Percentiles rank a stretch among this genome's conserved stretches.
Evolutionary conservation across 441 rosid genomes (phyloP).

Genomic region (Biscutella laevigata): DNA sequence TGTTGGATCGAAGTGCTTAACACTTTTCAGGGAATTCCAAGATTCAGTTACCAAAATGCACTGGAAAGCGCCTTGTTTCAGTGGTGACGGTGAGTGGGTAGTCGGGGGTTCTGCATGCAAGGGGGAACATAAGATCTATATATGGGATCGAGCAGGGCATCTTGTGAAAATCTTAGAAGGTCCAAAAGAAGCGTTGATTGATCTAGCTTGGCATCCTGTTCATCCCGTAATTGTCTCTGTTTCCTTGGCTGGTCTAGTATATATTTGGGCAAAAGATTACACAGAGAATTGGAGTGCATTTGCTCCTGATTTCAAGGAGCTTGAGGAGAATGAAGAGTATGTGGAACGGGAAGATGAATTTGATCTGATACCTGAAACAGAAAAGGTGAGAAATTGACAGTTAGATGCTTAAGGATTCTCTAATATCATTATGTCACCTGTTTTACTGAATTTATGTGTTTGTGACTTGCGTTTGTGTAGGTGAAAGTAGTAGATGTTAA

Average conservation of each 20-base stretch:
- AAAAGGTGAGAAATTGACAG: constrained; percentile 50
- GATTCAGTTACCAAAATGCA: constrained; percentile 89
- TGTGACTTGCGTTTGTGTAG: constrained; percentile 30
- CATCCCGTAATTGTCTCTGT: constrained; percentile 91
- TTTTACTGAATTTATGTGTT: constrained; percentile 15
- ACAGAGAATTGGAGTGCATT: constrained; percentile 99
- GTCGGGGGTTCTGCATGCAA: constrained; percentile 91
- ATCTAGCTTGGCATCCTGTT: constrained; percentile 98
- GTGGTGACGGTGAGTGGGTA: constrained; percentile 98
- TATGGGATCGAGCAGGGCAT: constrained; percentile 93
- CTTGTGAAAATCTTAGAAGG: constrained; percentile 98
- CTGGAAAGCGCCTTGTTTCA: constrained; percentile 98
- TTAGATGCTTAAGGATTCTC: background rate
- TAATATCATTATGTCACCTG: constrained; percentile 5
- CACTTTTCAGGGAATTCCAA: constrained; percentile 84
- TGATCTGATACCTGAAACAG: constrained; percentile 79
- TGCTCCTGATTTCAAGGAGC: constrained; percentile 98
- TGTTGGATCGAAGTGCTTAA: constrained; percentile 70
- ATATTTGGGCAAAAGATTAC: constrained; percentile 96
- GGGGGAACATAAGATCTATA: constrained; percentile 97
- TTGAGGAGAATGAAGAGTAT: constrained; percentile 96
- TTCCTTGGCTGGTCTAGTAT: constrained; percentile 80
- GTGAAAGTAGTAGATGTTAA: constrained; percentile 66
- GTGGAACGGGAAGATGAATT: constrained; percentile 95
- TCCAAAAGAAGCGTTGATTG: constrained; percentile 91